Evolutionary conservation across 2,329 filamentous ascomycete species (phyloP), one percentile per base, ranked within the genome.

Genomic region (Pseudomassariella vexata): DNA sequence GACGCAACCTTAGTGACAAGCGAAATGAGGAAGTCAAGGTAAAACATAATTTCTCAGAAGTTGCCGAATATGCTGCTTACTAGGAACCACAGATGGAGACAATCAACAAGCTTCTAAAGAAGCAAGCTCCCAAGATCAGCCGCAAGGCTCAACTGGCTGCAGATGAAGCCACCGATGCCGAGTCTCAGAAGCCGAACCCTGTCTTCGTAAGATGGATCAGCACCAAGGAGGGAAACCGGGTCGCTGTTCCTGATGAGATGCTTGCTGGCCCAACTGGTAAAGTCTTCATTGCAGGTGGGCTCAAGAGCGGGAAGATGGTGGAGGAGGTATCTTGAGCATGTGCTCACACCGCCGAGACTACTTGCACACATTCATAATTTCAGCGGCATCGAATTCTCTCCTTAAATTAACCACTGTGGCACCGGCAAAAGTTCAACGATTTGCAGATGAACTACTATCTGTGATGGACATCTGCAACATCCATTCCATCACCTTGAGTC

Each of bases 51-150:
- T n/a, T n/a, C n/a, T n/a, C 11, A 15, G n/a, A 23, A 9, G 6
- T 12, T 10, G n/a, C n/a, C n/a, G n/a, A n/a, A n/a, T n/a, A n/a
- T n/a, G n/a, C n/a, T n/a, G n/a, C n/a, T n/a, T n/a, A n/a, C n/a
- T n/a, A n/a, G n/a, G n/a, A n/a, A n/a, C 36, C 16, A 36, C 45
- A 89, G 84, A 85, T 87, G 74, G 85, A 90, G 66, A 92, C 85
- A 0, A 90, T 92, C 71, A 89, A 92, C 66, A 88, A 89, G 49
- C 76, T 92, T 2, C 76, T 92, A 32, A 88, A 88, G 59, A 88
- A 89, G 53, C 85, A 89, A 55, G 83, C 85, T 1, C 81, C 85
- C 16, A 89, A 90, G 57, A 76, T 76, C 35, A 81, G 73, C 43
- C 65, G 68, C 42, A 74, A 72, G 44, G 68, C 56, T 19, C 36